Base-by-base conservation (phyloP, 805 yeast genomes). In the Pichia paraexigua region DNA sequence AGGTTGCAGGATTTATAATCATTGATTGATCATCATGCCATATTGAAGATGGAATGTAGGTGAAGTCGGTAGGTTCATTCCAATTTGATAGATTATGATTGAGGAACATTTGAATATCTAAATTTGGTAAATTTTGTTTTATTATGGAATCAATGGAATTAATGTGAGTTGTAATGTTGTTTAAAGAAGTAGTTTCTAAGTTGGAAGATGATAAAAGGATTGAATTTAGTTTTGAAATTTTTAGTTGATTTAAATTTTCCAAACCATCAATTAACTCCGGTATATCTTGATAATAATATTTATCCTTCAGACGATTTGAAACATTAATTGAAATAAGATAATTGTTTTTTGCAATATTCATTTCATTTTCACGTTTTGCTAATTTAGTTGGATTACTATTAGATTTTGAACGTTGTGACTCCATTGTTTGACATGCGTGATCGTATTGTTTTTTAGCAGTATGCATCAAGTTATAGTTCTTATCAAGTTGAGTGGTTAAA, bases 21-120 rank as follows among this genome's bases (percentile, higher is more conserved):
- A 87, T 76, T 37, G 78, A 71, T 57, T 89, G 96, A 67, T 94
- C 97, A 62, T 94, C 99, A 68, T 92, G 98, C 99, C 99, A 94
- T 42, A 94, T 84, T 30, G 90, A 83, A 25, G 95, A 83, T 1
- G 98, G 97, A 56, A 87, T 78, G 61, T 86, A 94, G 57, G 80
- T 75, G 63, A 86, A 88, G 69, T 92, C 98, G 8, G 71, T 72
- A 1, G 97, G 98, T 60, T 90, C 97, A 44, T 74, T 74, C 97
- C 97, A 94, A 17, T 72, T 72, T 18, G 65, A 69, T 25, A 77
- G 55, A 65, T 94, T 94, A 69, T 94, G 99, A 62, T 90, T 90
- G 51, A 90, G 82, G 67, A 83, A 94, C 97, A 94, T 92, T 35
- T 87, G 83, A 0, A 91, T 79, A 67, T 90, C 97, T 47, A 89